Evolutionary conservation across 2,329 filamentous ascomycete genomes (phyloP).

Genomic region (Chaetomiaceae sp.): DNA sequence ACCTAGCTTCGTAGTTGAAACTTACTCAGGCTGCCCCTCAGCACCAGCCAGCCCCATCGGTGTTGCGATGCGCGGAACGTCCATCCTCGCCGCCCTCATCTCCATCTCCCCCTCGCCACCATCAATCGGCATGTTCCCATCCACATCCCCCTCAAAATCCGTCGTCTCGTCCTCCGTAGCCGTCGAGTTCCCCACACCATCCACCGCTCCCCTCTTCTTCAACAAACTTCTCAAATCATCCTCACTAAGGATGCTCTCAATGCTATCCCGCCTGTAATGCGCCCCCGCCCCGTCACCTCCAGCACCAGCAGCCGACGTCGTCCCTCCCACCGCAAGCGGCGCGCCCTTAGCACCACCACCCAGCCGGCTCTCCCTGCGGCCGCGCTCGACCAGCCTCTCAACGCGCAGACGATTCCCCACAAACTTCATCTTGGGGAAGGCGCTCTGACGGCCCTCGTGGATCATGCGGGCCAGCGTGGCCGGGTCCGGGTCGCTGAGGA

Average conservation of each 20-base stretch:
- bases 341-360: slow-evolving; percentile 26
- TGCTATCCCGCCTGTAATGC: slow-evolving; percentile 38
- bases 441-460: slow-evolving; percentile 78
- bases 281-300: background rate
- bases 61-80: slow-evolving; percentile 7
- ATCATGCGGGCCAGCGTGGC: slow-evolving; percentile 79
- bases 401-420: slow-evolving; percentile 80
- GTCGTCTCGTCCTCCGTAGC: slow-evolving; percentile 29
- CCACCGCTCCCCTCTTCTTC: background rate
- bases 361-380: slow-evolving; percentile 46
- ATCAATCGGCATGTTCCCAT: background rate
- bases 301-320: background rate
- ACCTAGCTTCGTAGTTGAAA: too few species aligned
- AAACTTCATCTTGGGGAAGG: slow-evolving; percentile 89
- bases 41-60: slow-evolving; percentile 11
- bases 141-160: slow-evolving; percentile 21
- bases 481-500: slow-evolving; percentile 75
- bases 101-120: slow-evolving; percentile 5
- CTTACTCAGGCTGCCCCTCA: slow-evolving; percentile 1
- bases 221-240: slow-evolving; percentile 51
- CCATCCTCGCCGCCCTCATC: background rate
- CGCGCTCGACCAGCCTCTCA: slow-evolving; percentile 62
- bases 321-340: slow-evolving; percentile 1
- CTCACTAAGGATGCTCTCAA: slow-evolving; percentile 56
- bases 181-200: slow-evolving; percentile 8